phyloP scores from a whole-genome alignment of 192 early-diverging fungal species.

The Backusella tuberculispora region DNA sequence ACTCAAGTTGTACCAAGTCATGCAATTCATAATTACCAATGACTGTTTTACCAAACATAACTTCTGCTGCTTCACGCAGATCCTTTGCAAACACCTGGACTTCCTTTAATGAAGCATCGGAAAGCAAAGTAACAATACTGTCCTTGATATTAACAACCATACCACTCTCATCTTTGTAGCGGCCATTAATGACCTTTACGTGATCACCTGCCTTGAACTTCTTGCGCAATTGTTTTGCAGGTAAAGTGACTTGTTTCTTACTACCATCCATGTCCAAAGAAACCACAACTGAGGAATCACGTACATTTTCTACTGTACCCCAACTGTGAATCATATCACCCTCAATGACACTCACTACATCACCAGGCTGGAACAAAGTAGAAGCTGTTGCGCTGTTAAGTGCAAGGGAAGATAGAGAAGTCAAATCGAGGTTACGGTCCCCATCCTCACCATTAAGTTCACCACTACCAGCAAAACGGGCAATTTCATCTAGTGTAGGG shows the following conservation, averaged over 20 bases:
- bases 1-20: slow-evolving; percentile 85
- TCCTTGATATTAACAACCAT: slow-evolving; percentile 87
- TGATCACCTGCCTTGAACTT: slow-evolving; percentile 92
- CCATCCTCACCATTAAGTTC: slow-evolving; percentile 67
- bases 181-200: slow-evolving; percentile 90
- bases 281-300: slow-evolving; percentile 74
- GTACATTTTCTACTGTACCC: slow-evolving; percentile 78
- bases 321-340: slow-evolving; percentile 82
- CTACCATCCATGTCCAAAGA: slow-evolving; percentile 62
- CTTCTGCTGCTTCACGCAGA: slow-evolving; percentile 76
- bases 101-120: slow-evolving; percentile 70
- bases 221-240: slow-evolving; percentile 80
- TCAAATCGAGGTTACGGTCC: slow-evolving; percentile 38
- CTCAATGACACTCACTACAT: slow-evolving; percentile 82
- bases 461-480: slow-evolving; percentile 75
- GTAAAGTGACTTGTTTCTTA: slow-evolving; percentile 60
- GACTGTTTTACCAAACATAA: slow-evolving; percentile 57
- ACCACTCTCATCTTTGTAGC: slow-evolving; percentile 84
- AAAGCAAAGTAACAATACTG: slow-evolving; percentile 78
- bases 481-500: slow-evolving; percentile 93
- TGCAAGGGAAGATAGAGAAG: slow-evolving; percentile 44
- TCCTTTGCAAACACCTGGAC: slow-evolving; percentile 91
- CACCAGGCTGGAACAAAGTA: slow-evolving; percentile 73
- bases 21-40: slow-evolving; percentile 82
- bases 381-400: slow-evolving; percentile 55